These are phyloP conservation scores for Thelephora terrestris DNA, from an alignment of 1,284 basidiomycete genomes.

Conservation along the genomic window DNA sequence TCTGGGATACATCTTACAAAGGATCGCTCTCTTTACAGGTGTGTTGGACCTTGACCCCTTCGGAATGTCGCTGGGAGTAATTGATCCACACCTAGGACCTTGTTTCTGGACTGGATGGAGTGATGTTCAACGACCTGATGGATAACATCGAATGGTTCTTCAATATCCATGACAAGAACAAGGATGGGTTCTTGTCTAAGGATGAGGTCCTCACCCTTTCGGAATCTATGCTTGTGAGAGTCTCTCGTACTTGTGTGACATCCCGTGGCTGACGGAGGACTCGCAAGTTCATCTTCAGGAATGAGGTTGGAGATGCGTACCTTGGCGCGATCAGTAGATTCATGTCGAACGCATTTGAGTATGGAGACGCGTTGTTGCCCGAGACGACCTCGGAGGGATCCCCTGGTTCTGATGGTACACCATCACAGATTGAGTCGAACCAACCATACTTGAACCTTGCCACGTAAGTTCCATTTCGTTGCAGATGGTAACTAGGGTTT, in stretches of 20 bases:
- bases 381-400: slow-evolving; percentile 11
- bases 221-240: slow-evolving; percentile 80
- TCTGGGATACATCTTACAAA: slow-evolving; percentile 77
- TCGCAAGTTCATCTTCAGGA: slow-evolving; percentile 90
- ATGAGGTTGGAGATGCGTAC: slow-evolving; percentile 94
- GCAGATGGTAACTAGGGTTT: slow-evolving; percentile 8
- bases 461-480: slow-evolving; percentile 38
- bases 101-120: slow-evolving; percentile 79
- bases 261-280: slow-evolving; percentile 1
- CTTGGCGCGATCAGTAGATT: slow-evolving; percentile 92
- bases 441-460: slow-evolving; percentile 82
- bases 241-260: not conserved
- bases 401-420: slow-evolving; percentile 15
- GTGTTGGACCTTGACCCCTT: slow-evolving; percentile 13
- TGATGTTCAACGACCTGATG: slow-evolving; percentile 96
- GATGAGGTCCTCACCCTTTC: slow-evolving; percentile 95
- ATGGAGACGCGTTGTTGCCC: slow-evolving; percentile 74
- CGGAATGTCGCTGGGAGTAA: not conserved
- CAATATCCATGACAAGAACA: slow-evolving; percentile 91
- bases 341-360: slow-evolving; percentile 96
- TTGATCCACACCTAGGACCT: slow-evolving; percentile 56
- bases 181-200: slow-evolving; percentile 89
- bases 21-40: slow-evolving; percentile 85
- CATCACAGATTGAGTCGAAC: slow-evolving; percentile 50
- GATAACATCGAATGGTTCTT: slow-evolving; percentile 99